Conservation (phyloP, 2,329 filamentous ascomycete genomes). For the Coniochaeta prunicola region DNA sequence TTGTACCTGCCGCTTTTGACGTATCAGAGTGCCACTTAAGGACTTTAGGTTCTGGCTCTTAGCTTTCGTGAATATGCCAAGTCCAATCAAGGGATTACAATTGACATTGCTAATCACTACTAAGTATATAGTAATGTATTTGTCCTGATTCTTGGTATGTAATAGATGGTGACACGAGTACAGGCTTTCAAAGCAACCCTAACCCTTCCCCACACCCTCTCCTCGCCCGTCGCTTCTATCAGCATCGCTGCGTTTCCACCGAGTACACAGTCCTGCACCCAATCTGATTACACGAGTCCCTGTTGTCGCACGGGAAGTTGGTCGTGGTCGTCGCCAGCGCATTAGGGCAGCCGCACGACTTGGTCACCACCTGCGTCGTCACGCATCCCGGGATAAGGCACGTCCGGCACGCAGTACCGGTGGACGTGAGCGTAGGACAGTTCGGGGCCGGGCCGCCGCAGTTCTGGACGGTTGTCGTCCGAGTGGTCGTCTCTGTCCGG, state of each 20-base stretch:
- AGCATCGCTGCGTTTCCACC: neutral
- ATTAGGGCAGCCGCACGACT: constrained; percentile 6
- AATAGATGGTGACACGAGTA: too few relatives aligned
- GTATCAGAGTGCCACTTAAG: too few relatives aligned
- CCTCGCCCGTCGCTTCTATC: neutral
- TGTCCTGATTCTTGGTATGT: neutral
- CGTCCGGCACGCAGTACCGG: constrained; percentile 8
- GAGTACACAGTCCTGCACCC: constrained; percentile 4
- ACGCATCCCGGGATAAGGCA: constrained; percentile 8
- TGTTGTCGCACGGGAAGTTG: constrained; percentile 3
- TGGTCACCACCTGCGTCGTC: constrained; percentile 4
- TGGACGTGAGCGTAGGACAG: constrained; percentile 9
- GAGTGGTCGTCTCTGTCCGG: neutral
- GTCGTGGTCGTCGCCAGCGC: constrained; percentile 1
- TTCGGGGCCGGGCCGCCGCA: neutral
- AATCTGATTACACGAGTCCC: constrained; percentile 3
- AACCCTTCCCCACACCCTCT: neutral
- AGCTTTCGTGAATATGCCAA: too few relatives aligned
- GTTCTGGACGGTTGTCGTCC: constrained; percentile 2
- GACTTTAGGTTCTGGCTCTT: too few relatives aligned
- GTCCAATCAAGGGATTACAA: too few relatives aligned
- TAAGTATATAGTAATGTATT: too few relatives aligned
- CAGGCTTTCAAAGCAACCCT: neutral
- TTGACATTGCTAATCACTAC: too few relatives aligned
- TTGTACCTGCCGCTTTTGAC: too few relatives aligned